A percentile compares a stretch with the other conserved stretches of the same genome.
phyloP scores from a whole-genome alignment of 371 early-diverging fungal genomes.

The Lichtheimia ramosa region DNA sequence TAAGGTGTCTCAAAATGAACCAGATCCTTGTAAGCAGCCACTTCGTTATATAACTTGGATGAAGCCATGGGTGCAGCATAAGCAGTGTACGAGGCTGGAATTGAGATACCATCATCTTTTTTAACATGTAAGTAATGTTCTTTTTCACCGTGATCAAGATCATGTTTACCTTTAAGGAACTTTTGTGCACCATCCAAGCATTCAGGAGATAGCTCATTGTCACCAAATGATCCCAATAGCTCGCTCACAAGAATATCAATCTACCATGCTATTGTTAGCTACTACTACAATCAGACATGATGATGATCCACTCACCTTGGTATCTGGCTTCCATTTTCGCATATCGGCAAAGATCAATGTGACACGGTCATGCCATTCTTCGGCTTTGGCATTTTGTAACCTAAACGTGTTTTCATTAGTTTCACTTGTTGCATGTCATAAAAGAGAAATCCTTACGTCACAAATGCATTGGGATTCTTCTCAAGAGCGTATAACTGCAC shows the following conservation, averaged over 20 bases:
- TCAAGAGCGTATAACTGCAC: conserved; percentile 86
- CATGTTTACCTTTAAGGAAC: conserved; percentile 70
- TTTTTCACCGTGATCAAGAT: not conserved
- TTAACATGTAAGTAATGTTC: not conserved
- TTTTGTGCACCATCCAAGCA: conserved; percentile 92
- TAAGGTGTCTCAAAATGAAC: conserved; percentile 85
- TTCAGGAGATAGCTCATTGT: conserved; percentile 97
- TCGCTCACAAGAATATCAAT: conserved; percentile 88
- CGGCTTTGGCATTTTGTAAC: conserved; percentile 72
- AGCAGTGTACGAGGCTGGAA: conserved; percentile 82
- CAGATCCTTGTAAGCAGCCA: conserved; percentile 63
- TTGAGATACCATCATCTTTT: conserved; percentile 82
- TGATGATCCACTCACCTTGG: conserved; percentile 42
- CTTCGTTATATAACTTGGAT: conserved; percentile 70
- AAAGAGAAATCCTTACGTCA: conserved; percentile 58
- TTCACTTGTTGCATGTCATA: not conserved
- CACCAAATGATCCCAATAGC: conserved; percentile 92
- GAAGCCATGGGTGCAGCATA: conserved; percentile 88
- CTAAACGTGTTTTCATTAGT: conserved; percentile 30
- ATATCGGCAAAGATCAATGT: conserved; percentile 87
- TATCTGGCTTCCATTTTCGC: conserved; percentile 82
- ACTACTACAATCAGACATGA: not conserved
- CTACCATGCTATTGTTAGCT: not conserved
- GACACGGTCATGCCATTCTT: conserved; percentile 82
- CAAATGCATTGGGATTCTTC: conserved; percentile 94